Conservation (phyloP, 2,329 filamentous ascomycete genomes). For the Ophiocordyceps australis region DNA sequence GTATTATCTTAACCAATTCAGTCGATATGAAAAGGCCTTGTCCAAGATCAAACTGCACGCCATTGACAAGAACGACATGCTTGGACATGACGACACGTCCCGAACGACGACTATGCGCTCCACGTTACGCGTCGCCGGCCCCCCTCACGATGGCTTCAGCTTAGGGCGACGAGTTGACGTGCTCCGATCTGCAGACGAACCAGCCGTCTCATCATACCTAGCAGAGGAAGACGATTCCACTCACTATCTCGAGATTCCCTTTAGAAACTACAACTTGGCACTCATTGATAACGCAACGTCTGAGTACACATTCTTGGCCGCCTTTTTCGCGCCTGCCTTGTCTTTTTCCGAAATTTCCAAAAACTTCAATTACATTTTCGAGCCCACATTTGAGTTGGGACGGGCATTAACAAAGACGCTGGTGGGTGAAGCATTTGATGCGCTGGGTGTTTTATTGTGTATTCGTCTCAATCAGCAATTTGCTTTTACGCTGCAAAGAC, state of each 20-base stretch:
- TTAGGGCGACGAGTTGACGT: slow-evolving; percentile 74
- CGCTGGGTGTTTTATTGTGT: slow-evolving; percentile 73
- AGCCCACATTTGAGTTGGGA: slow-evolving; percentile 74
- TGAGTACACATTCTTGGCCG: slow-evolving; percentile 84
- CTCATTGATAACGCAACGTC: slow-evolving; percentile 85
- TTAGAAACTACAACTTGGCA: slow-evolving; percentile 88
- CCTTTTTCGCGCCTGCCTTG: slow-evolving; percentile 69
- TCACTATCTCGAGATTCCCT: slow-evolving; percentile 80
- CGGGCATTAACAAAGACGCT: slow-evolving; percentile 60
- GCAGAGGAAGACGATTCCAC: slow-evolving; percentile 76
- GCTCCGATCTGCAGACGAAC: slow-evolving; percentile 52
- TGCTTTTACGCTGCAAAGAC: slow-evolving; percentile 82
- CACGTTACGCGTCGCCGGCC: slow-evolving; percentile 23
- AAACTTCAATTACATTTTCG: slow-evolving; percentile 76
- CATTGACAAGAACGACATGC: slow-evolving; percentile 66
- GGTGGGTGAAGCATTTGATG: slow-evolving; percentile 62
- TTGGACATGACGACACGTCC: slow-evolving; percentile 60
- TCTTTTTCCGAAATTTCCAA: slow-evolving; percentile 62
- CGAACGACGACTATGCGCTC: slow-evolving; percentile 44
- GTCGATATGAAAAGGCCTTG: slow-evolving; percentile 67
- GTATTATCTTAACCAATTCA: slow-evolving; percentile 91
- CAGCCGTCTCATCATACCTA: slow-evolving; percentile 70
- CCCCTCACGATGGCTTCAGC: slow-evolving; percentile 73
- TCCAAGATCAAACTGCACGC: slow-evolving; percentile 70
- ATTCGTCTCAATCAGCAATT: slow-evolving; percentile 87